phyloP scores from a whole-genome alignment of 805 yeast genomes.

The Teunomyces panamensis region DNA sequence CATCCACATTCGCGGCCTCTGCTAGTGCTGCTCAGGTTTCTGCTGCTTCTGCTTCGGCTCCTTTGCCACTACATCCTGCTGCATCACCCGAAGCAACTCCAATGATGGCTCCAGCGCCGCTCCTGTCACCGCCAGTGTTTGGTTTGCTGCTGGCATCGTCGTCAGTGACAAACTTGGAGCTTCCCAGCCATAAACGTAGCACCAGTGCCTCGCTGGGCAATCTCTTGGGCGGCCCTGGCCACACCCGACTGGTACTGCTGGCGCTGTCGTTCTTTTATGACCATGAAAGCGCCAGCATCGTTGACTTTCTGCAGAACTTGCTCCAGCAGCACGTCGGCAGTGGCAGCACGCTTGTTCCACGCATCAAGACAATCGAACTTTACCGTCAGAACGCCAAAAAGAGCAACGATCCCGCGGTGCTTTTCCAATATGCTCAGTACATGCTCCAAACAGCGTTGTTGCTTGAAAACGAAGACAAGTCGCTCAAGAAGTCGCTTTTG shows the following conservation, averaged over 20 bases:
- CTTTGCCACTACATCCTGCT: background rate
- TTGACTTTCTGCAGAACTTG: slow-evolving; percentile 51
- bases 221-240: slow-evolving; percentile 13
- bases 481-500: slow-evolving; percentile 43
- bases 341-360: slow-evolving; percentile 56
- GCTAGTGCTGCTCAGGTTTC: too few relatives aligned
- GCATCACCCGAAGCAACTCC: background rate
- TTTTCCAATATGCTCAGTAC: slow-evolving; percentile 88
- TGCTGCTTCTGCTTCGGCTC: background rate
- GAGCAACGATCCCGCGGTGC: slow-evolving; percentile 79
- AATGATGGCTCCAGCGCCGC: background rate
- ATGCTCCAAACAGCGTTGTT: slow-evolving; percentile 81
- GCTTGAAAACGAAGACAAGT: slow-evolving; percentile 36
- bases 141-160: slow-evolving; percentile 32
- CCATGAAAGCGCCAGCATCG: slow-evolving; percentile 34
- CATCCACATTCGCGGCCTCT: too few relatives aligned
- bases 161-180: slow-evolving; percentile 34
- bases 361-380: slow-evolving; percentile 80
- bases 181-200: slow-evolving; percentile 6
- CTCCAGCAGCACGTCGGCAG: slow-evolving; percentile 54
- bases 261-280: slow-evolving; percentile 37
- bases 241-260: slow-evolving; percentile 35
- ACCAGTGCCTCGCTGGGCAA: slow-evolving; percentile 5
- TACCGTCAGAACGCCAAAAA: slow-evolving; percentile 83
- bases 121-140: background rate